These are phyloP conservation scores for Dactylorhiza incarnata DNA, from an alignment of 106 monocot species.

Conservation along the genomic window DNA sequence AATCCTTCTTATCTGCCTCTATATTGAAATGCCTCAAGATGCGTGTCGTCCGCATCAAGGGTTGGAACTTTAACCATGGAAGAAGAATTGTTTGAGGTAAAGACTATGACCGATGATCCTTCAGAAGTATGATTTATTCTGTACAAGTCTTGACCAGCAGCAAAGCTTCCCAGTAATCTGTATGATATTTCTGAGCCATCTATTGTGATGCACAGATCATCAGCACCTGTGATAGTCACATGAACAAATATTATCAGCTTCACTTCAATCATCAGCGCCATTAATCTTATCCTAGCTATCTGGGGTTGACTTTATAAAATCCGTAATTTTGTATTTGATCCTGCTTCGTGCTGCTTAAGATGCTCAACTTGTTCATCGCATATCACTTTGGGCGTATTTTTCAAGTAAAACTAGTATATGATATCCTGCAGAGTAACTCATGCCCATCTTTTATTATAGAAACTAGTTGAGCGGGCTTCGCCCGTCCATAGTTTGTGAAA, in stretches of 20 bases:
- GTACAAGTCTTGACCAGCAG: conserved; percentile 65
- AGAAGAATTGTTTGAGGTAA: conserved; percentile 25
- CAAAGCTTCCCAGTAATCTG: conserved; percentile 69
- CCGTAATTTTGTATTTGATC: too few species aligned
- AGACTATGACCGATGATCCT: conserved; percentile 38
- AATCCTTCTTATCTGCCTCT: background rate
- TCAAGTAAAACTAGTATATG: too few species aligned
- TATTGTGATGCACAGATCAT: conserved; percentile 66
- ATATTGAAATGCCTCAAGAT: conserved; percentile 23
- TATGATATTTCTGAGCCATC: conserved; percentile 80
- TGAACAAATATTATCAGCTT: background rate
- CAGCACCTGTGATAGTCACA: conserved; percentile 33
- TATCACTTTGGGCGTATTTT: too few species aligned
- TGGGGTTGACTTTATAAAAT: too few species aligned
- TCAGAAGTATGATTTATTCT: conserved; percentile 18
- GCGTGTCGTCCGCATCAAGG: conserved; percentile 45
- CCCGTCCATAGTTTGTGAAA: too few species aligned
- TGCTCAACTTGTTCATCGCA: too few species aligned
- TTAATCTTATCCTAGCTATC: too few species aligned
- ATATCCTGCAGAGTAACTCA: too few species aligned
- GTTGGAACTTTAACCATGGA: conserved; percentile 48
- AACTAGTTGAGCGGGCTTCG: too few species aligned
- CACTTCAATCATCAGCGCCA: background rate
- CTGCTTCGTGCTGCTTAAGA: too few species aligned
- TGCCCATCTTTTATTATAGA: too few species aligned